Conservation (phyloP, 2,329 filamentous ascomycete genomes). For the Ophiostoma perfectum region DNA sequence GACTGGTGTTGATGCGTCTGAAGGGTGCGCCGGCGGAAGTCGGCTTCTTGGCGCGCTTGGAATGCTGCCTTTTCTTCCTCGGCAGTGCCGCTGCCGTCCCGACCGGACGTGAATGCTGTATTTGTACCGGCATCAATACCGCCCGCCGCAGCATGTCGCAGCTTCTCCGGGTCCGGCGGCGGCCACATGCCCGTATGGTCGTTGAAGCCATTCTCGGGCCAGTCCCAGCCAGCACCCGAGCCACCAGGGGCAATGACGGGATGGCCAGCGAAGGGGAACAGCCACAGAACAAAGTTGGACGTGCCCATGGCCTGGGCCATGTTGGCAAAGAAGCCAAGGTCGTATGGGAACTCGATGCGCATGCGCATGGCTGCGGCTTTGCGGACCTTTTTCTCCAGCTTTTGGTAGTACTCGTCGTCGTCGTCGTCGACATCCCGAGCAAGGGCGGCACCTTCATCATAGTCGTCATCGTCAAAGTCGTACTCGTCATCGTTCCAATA, state of each 20-base stretch:
- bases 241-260: slow-evolving; percentile 38
- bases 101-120: not conserved
- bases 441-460: slow-evolving; percentile 22
- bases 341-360: slow-evolving; percentile 74
- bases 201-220: slow-evolving; percentile 74
- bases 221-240: slow-evolving; percentile 50
- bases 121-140: slow-evolving; percentile 1
- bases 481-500: slow-evolving; percentile 38
- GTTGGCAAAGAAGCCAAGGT: slow-evolving; percentile 69
- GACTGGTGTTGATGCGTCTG: slow-evolving; percentile 15
- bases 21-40: slow-evolving; percentile 36
- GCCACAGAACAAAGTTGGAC: slow-evolving; percentile 59
- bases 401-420: slow-evolving; percentile 30
- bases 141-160: slow-evolving; percentile 37
- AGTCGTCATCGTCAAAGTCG: slow-evolving; percentile 29
- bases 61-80: slow-evolving; percentile 48
- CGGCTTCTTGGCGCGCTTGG: slow-evolving; percentile 44
- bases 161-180: slow-evolving; percentile 57
- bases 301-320: slow-evolving; percentile 71
- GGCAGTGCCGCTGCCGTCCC: slow-evolving; percentile 33
- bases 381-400: not conserved
- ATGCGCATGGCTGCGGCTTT: slow-evolving; percentile 38
- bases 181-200: slow-evolving; percentile 57
- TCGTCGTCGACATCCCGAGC: slow-evolving; percentile 17
- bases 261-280: slow-evolving; percentile 58